Conservation (phyloP, 345 rosid species). For the Cardamine chenopodiifolia region DNA sequence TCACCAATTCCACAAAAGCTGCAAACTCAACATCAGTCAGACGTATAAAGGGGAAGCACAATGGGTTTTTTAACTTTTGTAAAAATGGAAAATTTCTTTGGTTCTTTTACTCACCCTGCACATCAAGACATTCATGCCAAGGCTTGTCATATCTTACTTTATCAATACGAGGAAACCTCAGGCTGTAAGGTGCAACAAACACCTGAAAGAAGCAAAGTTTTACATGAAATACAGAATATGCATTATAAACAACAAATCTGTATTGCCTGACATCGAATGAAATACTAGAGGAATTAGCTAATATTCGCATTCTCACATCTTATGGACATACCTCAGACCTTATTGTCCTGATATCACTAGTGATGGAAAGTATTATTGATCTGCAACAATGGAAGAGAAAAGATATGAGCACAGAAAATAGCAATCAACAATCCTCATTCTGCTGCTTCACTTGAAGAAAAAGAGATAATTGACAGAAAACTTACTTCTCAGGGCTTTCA, state of each 20-base stretch:
- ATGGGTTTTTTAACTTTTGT: neutral
- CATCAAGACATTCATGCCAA: conserved; percentile 96
- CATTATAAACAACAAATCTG: conserved; percentile 2
- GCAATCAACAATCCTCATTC: conserved; percentile 4
- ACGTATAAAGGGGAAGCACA: neutral
- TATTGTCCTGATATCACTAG: conserved; percentile 93
- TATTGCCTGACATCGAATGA: conserved; percentile 9
- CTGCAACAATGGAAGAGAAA: conserved; percentile 50
- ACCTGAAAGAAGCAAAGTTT: conserved; percentile 50
- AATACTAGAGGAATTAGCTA: conserved; percentile 9
- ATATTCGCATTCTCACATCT: conserved; percentile 8
- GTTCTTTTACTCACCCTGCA: conserved; percentile 65
- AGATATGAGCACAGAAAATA: conserved; percentile 7
- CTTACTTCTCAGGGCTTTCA: conserved; percentile 95
- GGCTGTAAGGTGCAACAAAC: conserved; percentile 92
- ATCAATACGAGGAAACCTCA: conserved; percentile 97
- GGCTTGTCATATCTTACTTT: conserved; percentile 95
- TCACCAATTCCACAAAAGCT: conserved; percentile 90
- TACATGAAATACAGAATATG: conserved; percentile 25
- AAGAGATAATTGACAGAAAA: conserved; percentile 10
- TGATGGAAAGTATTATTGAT: conserved; percentile 83
- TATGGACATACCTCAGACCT: conserved; percentile 75
- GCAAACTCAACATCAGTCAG: conserved; percentile 34
- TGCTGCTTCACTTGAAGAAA: conserved; percentile 16
- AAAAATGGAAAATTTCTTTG: neutral